phyloP scores from a whole-genome alignment of 306 rosid species.

The Dryas drummondii region DNA sequence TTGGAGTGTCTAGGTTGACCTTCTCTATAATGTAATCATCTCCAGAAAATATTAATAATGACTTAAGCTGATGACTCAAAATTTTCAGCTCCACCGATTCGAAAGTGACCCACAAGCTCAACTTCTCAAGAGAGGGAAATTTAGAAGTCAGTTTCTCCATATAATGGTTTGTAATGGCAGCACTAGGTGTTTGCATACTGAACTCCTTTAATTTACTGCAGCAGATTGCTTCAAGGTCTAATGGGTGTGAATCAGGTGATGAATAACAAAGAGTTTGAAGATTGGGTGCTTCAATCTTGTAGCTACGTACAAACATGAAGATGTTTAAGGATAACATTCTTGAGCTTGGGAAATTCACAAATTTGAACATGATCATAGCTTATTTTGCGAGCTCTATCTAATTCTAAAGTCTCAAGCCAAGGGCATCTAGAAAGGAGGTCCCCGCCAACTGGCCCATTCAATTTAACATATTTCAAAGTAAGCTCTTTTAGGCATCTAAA shows the following conservation, averaged over 20 bases:
- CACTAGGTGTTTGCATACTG: too few species aligned
- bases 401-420: background rate
- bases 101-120: background rate
- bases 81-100: background rate
- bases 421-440: background rate
- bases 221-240: background rate
- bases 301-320: too few species aligned
- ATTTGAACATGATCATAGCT: too few species aligned
- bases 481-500: background rate
- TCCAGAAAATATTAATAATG: background rate
- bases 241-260: too few species aligned
- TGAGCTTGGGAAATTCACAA: background rate
- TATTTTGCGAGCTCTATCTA: too few species aligned
- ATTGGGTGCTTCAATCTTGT: too few species aligned
- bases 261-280: too few species aligned
- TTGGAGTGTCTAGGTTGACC: background rate
- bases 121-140: background rate
- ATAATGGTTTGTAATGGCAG: too few species aligned
- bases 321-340: background rate
- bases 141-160: background rate
- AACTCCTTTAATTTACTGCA: too few species aligned
- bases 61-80: background rate
- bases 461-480: background rate
- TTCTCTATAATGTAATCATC: background rate
- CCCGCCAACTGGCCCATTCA: background rate